These are phyloP conservation scores for Datisca glomerata DNA, from an alignment of 306 rosid genomes.

Conservation along the genomic window DNA sequence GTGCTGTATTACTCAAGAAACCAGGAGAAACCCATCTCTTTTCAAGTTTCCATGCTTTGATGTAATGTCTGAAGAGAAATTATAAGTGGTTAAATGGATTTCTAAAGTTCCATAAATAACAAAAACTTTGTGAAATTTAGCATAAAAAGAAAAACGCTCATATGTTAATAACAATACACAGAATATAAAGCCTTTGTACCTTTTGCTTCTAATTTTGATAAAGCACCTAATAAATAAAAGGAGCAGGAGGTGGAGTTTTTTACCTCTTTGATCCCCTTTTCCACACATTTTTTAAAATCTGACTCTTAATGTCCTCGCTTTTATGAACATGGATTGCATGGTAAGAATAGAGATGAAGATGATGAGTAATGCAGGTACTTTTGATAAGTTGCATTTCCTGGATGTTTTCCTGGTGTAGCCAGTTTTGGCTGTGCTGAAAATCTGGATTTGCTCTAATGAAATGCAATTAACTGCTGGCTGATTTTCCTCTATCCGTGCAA, in stretches of 20 bases:
- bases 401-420: conserved; percentile 36
- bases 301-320: not conserved
- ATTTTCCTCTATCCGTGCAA: conserved; percentile 24
- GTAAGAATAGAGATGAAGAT: conserved; percentile 26
- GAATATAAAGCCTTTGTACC: too few species aligned
- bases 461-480: conserved; percentile 20
- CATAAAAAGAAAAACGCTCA: too few species aligned
- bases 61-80: too few species aligned
- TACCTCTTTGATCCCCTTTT: not conserved
- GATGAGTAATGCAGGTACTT: conserved; percentile 45
- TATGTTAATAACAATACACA: too few species aligned
- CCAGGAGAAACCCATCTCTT: too few species aligned
- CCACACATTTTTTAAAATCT: not conserved
- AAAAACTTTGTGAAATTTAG: too few species aligned
- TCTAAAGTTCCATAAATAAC: too few species aligned
- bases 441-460: conserved; percentile 24
- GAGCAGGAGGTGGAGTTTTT: not conserved
- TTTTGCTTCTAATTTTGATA: too few species aligned
- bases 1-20: not conserved
- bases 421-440: conserved; percentile 27
- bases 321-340: conserved; percentile 3
- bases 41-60: not conserved
- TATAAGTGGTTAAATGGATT: too few species aligned
- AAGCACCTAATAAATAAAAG: too few species aligned
- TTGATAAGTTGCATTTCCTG: conserved; percentile 28